Base-by-base conservation (phyloP, 2,329 filamentous ascomycete species). In the Plenodomus biglobosus region DNA sequence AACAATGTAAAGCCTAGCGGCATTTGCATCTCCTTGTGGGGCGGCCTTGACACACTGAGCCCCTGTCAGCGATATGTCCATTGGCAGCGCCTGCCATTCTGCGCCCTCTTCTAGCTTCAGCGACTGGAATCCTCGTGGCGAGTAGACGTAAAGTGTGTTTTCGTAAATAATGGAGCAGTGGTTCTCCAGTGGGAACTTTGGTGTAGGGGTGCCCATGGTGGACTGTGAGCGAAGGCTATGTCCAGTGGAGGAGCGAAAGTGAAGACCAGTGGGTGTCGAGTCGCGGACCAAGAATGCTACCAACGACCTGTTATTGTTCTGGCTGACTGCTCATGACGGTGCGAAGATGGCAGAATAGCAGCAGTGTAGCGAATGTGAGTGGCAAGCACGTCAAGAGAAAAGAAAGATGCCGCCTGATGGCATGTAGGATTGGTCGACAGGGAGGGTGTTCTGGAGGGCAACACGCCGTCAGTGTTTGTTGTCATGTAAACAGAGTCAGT, bases 141-240 rank as follows among this genome's bases (percentile, higher is more conserved):
- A 89, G 71, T 90, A 95, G 38, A 88, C 85, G 75, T 95, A 97
- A 44, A 97, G 83, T 11, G 85, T 90, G 70, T 91, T 85, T 67
- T 91, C 79, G 76, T 89, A 79, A 53, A 96, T 81, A 65, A 87
- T 83, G 48, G 91, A 90, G 74, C 92, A 97, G 64, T 89, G 85
- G 72, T 86, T 84, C 70, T 85, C 82, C 69, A 96, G 76, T 54
- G 85, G 77, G 66, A 84, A 80, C 44, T 81, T 76, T 43, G 91
- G 90, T 65, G 84, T 75, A 40, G 90, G 90, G 47, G 86, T 78
- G 65, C 84, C 76, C 90, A 95, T 95, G 42, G 40, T 68, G 46
- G 35, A 46, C 44, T 52, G 44, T 47, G 39, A 53, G 44, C 46
- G 42, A 44, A 50, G 22, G 40, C 37, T 34, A 37, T 43, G 39